A percentile compares a stretch with the other conserved stretches of the same genome.
phyloP scores from a whole-genome alignment of 2,329 filamentous ascomycete genomes.

The Coniella vitis region DNA sequence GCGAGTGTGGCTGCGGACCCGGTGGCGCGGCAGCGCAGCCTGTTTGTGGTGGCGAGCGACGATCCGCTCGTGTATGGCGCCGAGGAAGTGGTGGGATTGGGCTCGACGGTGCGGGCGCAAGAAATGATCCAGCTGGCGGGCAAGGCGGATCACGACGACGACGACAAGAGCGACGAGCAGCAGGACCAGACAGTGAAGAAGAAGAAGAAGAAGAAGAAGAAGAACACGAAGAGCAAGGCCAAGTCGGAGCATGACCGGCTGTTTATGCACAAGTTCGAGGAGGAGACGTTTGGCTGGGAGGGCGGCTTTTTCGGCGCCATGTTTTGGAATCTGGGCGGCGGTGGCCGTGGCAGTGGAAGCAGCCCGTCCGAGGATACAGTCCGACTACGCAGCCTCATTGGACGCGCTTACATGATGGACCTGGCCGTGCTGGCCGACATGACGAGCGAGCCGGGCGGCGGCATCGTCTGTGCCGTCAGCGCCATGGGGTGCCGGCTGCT shows the following conservation, averaged over 20 bases:
- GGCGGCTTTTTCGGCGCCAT: constrained; percentile 77
- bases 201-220: constrained; percentile 34
- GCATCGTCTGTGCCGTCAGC: constrained; percentile 70
- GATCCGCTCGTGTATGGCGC: constrained; percentile 68
- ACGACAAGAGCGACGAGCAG: constrained; percentile 7
- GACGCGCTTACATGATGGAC: constrained; percentile 76
- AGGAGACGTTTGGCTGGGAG: constrained; percentile 78
- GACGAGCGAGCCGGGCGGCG: constrained; percentile 42
- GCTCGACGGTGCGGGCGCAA: constrained; percentile 51
- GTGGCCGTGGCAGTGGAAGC: constrained; percentile 17
- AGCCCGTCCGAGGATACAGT: constrained; percentile 48
- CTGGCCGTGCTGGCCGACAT: constrained; percentile 63
- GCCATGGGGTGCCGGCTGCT: constrained; percentile 66
- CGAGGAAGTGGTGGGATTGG: constrained; percentile 49
- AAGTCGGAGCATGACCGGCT: constrained; percentile 29
- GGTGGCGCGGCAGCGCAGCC: constrained; percentile 32
- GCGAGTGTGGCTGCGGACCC: constrained; percentile 31
- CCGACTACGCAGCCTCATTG: constrained; percentile 65
- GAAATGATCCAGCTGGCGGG: constrained; percentile 69
- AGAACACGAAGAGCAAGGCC: constrained; percentile 29
- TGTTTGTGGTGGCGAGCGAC: constrained; percentile 68
- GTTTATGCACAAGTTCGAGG: constrained; percentile 58
- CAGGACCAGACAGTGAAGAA: constrained; percentile 26
- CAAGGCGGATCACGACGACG: constrained; percentile 39
- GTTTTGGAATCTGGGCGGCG: constrained; percentile 68